These are phyloP conservation scores for Luffa acutangula DNA, from an alignment of 306 rosid genomes.

Conservation along the genomic window DNA sequence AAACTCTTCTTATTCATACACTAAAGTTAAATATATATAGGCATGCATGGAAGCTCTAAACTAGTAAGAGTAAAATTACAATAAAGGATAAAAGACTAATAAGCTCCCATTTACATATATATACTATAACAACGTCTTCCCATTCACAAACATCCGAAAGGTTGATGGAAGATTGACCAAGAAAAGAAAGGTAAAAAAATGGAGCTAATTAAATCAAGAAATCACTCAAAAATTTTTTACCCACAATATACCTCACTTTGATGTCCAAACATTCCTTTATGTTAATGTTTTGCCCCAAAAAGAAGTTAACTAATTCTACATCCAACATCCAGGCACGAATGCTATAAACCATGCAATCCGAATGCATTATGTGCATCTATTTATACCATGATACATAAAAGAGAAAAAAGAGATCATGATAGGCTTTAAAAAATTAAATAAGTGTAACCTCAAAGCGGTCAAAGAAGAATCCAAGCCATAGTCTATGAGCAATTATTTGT, in stretches of 20 bases:
- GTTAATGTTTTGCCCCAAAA: neutral
- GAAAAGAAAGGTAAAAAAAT: neutral
- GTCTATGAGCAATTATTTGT: conserved; percentile 86
- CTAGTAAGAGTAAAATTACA: neutral
- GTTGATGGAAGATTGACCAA: neutral
- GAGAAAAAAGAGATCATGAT: neutral
- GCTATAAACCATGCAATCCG: neutral
- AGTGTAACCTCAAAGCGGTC: conserved; percentile 92
- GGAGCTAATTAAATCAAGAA: neutral
- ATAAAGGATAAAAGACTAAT: neutral
- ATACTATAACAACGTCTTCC: neutral
- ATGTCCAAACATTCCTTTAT: neutral
- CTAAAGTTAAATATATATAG: neutral
- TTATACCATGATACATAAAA: neutral
- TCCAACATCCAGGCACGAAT: neutral
- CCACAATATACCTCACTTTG: neutral
- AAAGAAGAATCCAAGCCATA: conserved; percentile 95
- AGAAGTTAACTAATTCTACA: neutral
- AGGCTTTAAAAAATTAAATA: conserved; percentile 3
- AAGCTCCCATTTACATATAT: neutral
- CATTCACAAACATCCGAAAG: neutral
- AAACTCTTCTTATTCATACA: neutral
- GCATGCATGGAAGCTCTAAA: neutral
- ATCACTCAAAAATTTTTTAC: neutral
- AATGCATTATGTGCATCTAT: neutral